Conservation (phyloP, 768 basidiomycete species). For the Porpolomopsis calyptriformis region DNA sequence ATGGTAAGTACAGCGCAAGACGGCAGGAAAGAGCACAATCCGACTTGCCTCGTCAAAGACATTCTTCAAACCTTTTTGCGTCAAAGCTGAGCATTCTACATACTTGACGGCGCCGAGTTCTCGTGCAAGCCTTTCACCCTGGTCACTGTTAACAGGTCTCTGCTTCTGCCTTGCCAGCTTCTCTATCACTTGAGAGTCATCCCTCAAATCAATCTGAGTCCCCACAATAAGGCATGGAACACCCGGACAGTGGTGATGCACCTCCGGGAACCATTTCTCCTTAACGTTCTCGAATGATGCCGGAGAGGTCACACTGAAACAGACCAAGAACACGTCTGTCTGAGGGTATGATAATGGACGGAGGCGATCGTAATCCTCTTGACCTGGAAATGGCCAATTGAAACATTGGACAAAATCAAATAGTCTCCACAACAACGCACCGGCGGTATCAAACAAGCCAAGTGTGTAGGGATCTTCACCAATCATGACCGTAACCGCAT, state of each 20-base stretch:
- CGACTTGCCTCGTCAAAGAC: slow-evolving; percentile 94
- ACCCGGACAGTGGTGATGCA: slow-evolving; percentile 98
- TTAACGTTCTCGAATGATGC: slow-evolving; percentile 99
- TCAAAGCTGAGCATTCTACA: slow-evolving; percentile 97
- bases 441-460: slow-evolving; percentile 97
- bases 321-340: slow-evolving; percentile 98
- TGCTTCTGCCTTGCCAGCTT: slow-evolving; percentile 96
- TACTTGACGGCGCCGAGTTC: slow-evolving; percentile 98
- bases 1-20: slow-evolving; percentile 6
- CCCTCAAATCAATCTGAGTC: slow-evolving; percentile 94
- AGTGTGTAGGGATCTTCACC: slow-evolving; percentile 98
- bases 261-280: slow-evolving; percentile 99
- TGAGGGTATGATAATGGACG: slow-evolving; percentile 99
- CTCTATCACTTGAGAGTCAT: slow-evolving; percentile 86
- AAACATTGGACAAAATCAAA: background rate
- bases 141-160: slow-evolving; percentile 76
- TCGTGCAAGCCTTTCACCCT: slow-evolving; percentile 90
- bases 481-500: slow-evolving; percentile 99
- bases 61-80: slow-evolving; percentile 99
- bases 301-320: slow-evolving; percentile 97
- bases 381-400: slow-evolving; percentile 49
- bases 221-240: slow-evolving; percentile 99
- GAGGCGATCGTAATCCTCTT: slow-evolving; percentile 99
- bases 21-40: slow-evolving; percentile 7
- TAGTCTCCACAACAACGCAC: slow-evolving; percentile 35